Base-by-base conservation (phyloP, 352 stramenopile genomes). In the Pseudoperonospora humuli region DNA sequence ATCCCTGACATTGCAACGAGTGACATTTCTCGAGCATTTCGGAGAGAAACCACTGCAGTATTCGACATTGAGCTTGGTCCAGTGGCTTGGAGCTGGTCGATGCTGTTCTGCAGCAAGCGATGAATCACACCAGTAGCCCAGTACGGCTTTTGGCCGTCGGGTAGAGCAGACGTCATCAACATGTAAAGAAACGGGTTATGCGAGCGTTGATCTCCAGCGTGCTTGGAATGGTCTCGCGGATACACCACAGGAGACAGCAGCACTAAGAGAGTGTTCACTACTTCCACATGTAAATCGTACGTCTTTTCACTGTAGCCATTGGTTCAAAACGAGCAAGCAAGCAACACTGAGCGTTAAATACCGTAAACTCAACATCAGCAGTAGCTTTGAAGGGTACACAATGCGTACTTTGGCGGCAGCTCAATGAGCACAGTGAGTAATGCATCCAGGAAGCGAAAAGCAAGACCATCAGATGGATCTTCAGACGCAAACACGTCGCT, bases 211-310 rank as follows among this genome's bases (percentile, higher is more conserved):
- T 84, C 73, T 7, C 52, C 41, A 1, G 57, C 54, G 34, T 65
- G 51, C 21, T 73, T 72, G 14, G 59, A 67, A 40, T 83, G 66
- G 33, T 82, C 65, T 7, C 67, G 71, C 2, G 73, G 70, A 41
- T 81, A 91, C 7, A 63, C 71, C 14, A 84, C 70, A 1, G 78
- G 69, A 1, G 78, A 70, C 3, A 88, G 54, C 13, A 92, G 61
- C 27, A 86, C 72, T 10, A 92, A 61, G 18, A 92, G 39, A 20
- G 61, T 80, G 40, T 75, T 92, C 11, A 92, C 47, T 2, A 83
- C 60, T 64, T 89, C 79, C n/a, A 87, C 59, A 31, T 87, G 74
- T 23, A 92, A 32, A 18, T 85, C 76, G 41, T 87, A 79, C 20
- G 76, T 89, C 19, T 57, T 57, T 9, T 41, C 34, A 28, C 51